A percentile compares a stretch with the other conserved stretches of the same genome.
phyloP scores from a whole-genome alignment of 2,329 filamentous ascomycete genomes.

The Seiridium cupressi region DNA sequence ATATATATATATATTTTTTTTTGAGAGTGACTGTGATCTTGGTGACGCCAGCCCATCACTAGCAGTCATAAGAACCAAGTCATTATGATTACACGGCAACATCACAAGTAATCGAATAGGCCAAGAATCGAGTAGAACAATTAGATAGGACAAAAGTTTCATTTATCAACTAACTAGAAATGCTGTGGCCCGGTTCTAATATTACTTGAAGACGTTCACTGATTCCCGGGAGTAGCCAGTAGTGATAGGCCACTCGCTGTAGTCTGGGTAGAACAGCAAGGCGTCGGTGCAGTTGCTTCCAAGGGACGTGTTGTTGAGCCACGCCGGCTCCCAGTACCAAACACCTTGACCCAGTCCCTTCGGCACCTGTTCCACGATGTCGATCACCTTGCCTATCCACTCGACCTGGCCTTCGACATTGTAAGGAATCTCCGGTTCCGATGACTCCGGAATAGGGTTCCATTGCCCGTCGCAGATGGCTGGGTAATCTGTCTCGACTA shows the following conservation, averaged over 20 bases:
- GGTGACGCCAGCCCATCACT: no score
- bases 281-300: slow-evolving; percentile 5
- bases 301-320: slow-evolving; percentile 1
- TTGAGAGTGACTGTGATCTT: no score
- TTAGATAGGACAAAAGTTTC: no score
- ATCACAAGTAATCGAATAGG: no score
- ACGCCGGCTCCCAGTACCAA: slow-evolving; percentile 5
- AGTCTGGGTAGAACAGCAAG: slow-evolving; percentile 1
- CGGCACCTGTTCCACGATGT: neutral
- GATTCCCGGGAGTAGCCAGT: slow-evolving; percentile 4
- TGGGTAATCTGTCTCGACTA: slow-evolving; percentile 5
- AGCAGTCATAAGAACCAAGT: no score
- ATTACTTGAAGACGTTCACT: slow-evolving; percentile 2
- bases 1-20: no score
- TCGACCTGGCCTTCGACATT: slow-evolving; percentile 3
- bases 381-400: slow-evolving; percentile 5
- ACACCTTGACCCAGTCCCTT: slow-evolving; percentile 1
- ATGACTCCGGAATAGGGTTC: slow-evolving; percentile 2
- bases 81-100: no score
- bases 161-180: no score
- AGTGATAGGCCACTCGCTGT: neutral
- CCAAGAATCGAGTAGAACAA: no score
- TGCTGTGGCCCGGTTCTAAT: neutral
- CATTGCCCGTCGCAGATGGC: slow-evolving; percentile 3
- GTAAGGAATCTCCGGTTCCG: slow-evolving; percentile 4